phyloP scores from a whole-genome alignment of 2,329 filamentous ascomycete genomes.

The Thyridium curvatum region DNA sequence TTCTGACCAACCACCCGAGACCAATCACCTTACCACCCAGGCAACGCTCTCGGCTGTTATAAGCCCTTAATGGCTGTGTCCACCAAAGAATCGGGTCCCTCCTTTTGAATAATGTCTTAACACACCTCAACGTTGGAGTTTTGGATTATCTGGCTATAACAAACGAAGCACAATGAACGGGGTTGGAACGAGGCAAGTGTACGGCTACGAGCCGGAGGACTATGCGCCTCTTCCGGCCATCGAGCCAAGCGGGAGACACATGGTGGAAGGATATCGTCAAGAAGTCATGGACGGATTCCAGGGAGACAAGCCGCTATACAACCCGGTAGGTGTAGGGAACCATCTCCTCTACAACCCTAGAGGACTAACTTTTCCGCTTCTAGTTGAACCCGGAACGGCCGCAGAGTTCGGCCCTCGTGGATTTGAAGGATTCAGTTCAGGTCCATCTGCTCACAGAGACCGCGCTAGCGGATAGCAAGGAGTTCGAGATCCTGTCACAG shows the following conservation, averaged over 20 bases:
- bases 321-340: slow-evolving; percentile 45
- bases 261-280: slow-evolving; percentile 53
- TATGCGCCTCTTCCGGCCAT: slow-evolving; percentile 23
- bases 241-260: slow-evolving; percentile 37
- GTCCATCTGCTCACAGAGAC: slow-evolving; percentile 92
- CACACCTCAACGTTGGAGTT: neutral
- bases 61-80: no score
- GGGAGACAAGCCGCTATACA: slow-evolving; percentile 46
- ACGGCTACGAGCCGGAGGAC: slow-evolving; percentile 26
- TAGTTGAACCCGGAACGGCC: slow-evolving; percentile 45
- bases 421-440: slow-evolving; percentile 68
- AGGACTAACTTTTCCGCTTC: neutral
- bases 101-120: slow-evolving; percentile 9
- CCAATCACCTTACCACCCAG: no score
- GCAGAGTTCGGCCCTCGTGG: slow-evolving; percentile 50
- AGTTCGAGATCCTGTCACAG: slow-evolving; percentile 79
- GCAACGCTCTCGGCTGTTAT: no score
- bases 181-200: slow-evolving; percentile 23
- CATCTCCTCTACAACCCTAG: neutral
- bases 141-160: no score
- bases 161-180: slow-evolving; percentile 27
- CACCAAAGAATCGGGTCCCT: neutral
- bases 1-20: no score
- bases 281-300: slow-evolving; percentile 49
- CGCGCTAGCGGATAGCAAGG: slow-evolving; percentile 79